phyloP scores from a whole-genome alignment of 2,329 filamentous ascomycete genomes.

The Aphanocladium album region DNA sequence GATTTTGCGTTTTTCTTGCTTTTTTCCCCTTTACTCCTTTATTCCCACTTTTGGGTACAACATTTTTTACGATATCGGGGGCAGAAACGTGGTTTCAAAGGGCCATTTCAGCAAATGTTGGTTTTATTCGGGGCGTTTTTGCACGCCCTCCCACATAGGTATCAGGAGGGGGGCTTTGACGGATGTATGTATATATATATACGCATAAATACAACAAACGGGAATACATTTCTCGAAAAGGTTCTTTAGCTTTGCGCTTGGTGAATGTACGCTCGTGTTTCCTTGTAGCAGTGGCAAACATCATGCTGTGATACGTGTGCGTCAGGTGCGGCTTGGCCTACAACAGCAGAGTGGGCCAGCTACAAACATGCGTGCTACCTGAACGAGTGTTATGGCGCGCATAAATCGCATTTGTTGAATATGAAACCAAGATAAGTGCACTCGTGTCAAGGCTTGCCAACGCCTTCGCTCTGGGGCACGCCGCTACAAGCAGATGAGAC shows the following conservation, averaged over 20 bases:
- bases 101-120: constrained; percentile 5
- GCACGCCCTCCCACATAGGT: too few relatives aligned
- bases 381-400: too few relatives aligned
- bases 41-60: background rate
- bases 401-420: too few relatives aligned
- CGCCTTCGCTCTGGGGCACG: too few relatives aligned
- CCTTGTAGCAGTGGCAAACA: background rate
- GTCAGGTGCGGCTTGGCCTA: too few relatives aligned
- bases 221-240: background rate
- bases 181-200: background rate
- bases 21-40: background rate
- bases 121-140: background rate
- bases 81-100: background rate
- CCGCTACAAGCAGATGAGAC: too few relatives aligned
- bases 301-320: too few relatives aligned
- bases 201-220: background rate
- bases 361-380: too few relatives aligned
- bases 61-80: background rate
- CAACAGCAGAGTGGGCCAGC: too few relatives aligned
- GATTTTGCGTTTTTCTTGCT: background rate
- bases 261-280: background rate
- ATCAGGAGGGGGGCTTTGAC: background rate
- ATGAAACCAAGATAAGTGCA: too few relatives aligned
- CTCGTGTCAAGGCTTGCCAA: too few relatives aligned
- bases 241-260: background rate